phyloP scores from a whole-genome alignment of 1,284 basidiomycete genomes.

The Cystobasidiaceae sp. region DNA sequence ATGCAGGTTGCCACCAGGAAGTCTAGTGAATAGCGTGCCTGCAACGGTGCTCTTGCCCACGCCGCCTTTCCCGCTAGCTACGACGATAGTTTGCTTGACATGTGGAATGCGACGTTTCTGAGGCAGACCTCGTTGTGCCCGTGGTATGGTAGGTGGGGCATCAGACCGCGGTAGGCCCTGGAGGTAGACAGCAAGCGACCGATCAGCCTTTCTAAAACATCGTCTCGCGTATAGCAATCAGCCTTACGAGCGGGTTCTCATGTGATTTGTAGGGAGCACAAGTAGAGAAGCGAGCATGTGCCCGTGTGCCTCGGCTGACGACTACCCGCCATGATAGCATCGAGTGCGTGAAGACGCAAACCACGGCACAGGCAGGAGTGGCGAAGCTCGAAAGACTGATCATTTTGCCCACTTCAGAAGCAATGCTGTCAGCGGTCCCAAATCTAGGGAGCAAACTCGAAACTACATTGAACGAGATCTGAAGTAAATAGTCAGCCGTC shows the following conservation, averaged over 20 bases:
- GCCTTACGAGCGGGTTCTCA: slow-evolving; percentile 30
- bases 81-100: slow-evolving; percentile 64
- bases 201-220: neutral
- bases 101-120: slow-evolving; percentile 52
- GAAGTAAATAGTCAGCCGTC: no score
- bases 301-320: neutral
- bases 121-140: slow-evolving; percentile 49
- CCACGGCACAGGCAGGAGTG: no score
- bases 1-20: no score
- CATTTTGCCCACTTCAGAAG: no score
- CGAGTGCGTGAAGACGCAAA: neutral
- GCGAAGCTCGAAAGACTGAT: no score
- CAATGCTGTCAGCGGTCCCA: no score
- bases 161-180: slow-evolving; percentile 40
- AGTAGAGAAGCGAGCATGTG: slow-evolving; percentile 10
- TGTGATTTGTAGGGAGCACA: slow-evolving; percentile 8
- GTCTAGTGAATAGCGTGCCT: slow-evolving; percentile 55
- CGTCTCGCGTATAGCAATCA: no score
- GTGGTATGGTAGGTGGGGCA: slow-evolving; percentile 41
- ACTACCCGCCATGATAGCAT: slow-evolving; percentile 9
- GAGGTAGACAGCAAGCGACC: neutral
- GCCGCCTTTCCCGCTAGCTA: slow-evolving; percentile 92
- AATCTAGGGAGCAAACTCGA: no score
- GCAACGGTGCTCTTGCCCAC: slow-evolving; percentile 95
- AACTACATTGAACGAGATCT: no score